Evolutionary conservation across 2,329 filamentous ascomycete species (phyloP), one percentile per base, ranked within the genome.

Genomic region (Fusarium dlaminii): DNA sequence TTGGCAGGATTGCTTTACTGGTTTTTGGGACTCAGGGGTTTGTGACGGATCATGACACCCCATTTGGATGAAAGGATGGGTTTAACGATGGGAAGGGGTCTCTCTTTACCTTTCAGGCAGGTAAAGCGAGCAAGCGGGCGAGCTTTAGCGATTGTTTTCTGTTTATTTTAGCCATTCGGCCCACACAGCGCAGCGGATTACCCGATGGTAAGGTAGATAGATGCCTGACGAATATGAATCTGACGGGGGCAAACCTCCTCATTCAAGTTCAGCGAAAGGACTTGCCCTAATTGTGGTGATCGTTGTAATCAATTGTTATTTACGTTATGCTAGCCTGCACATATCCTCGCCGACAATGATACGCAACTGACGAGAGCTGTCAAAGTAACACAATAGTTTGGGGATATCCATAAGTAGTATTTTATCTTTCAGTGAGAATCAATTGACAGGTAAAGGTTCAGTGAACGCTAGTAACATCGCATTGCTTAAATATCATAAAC

Each of bases 1-100:
- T 77, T 78, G 70, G 68, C 66, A 62, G 75, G 74, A 55, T 74
- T 74, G 72, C 72, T 75, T 74, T 74, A 60, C 48, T 45, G 72
- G 68, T 63, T 72, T 49, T 69, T 74, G 72, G 72, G 72, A 66
- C 39, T 65, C 36, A 29, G 63, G 72, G 72, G 56, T 36, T 66
- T 32, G 27, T 57, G 46, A 42, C 49, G 55, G 72, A 65, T 58
- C 36, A 72, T 58, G 56, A 69, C 51, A 54, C 69, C 59, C 48
- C 63, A 29, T 57, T 72, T 72, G 69, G 63, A 75, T 75, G 67
- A 62, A 69, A 51, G 66, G 69, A 61, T 59, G 59, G 66, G 36
- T 56, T 75, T 75, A 43, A 75, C 51, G 68, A 74, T 24, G 49
- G 57, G 30, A 69, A 43, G 60, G 57, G 63, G 30, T 32, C 45